These are phyloP conservation scores for Hirsutella thompsonii DNA, from an alignment of 2,329 filamentous ascomycete genomes.

Conservation along the genomic window DNA sequence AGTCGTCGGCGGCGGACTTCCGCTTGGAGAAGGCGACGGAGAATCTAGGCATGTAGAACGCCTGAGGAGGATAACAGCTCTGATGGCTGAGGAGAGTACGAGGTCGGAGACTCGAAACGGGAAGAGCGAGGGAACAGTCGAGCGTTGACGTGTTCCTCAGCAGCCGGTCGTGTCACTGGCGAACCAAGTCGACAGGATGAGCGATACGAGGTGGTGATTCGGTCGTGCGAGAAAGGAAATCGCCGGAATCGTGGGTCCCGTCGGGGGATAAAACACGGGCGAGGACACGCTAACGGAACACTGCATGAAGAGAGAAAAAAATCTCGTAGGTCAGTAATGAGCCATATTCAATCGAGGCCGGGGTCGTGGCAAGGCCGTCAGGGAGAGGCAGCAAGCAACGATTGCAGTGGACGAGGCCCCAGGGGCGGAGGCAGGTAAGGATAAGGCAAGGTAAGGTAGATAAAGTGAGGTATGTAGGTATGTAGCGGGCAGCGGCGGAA, in stretches of 20 bases:
- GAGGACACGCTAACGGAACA: conserved; percentile 9
- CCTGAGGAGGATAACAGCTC: conserved; percentile 7
- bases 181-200: neutral
- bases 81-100: neutral
- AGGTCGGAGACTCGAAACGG: neutral
- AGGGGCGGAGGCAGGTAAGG: too few species aligned
- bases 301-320: conserved; percentile 11
- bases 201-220: conserved; percentile 3
- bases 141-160: neutral
- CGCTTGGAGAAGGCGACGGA: conserved; percentile 45
- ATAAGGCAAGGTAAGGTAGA: too few species aligned
- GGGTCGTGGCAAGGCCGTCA: neutral
- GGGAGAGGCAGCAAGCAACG: neutral
- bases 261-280: neutral
- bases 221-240: conserved; percentile 2
- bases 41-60: conserved; percentile 48
- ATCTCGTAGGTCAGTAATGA: neutral
- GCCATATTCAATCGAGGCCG: neutral
- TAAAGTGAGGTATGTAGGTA: conserved; percentile 3
- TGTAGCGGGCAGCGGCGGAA: too few species aligned
- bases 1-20: conserved; percentile 44
- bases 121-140: neutral
- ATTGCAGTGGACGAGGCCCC: neutral
- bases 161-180: neutral
- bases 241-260: neutral